Conservation (phyloP, 108 stramenopile species). For the Discostella stelligeroides region DNA sequence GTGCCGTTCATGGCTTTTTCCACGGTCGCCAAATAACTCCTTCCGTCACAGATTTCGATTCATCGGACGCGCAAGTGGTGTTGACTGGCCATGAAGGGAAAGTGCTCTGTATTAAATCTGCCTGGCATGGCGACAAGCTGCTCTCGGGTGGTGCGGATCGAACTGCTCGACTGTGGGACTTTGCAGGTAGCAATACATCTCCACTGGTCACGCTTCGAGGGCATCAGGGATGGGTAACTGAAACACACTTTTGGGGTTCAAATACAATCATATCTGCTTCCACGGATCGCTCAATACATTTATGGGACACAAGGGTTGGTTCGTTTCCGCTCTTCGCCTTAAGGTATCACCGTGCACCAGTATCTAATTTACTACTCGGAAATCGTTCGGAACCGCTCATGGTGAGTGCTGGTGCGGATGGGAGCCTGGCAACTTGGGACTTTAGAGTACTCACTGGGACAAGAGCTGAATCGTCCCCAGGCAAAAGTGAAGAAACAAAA, state of each 20-base stretch:
- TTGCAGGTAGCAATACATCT: slow-evolving; percentile 57
- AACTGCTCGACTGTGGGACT: slow-evolving; percentile 81
- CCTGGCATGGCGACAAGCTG: slow-evolving; percentile 88
- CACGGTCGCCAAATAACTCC: slow-evolving; percentile 40
- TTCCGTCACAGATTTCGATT: slow-evolving; percentile 39
- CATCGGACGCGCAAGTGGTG: slow-evolving; percentile 70
- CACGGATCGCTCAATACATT: slow-evolving; percentile 78
- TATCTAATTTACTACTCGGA: slow-evolving; percentile 80
- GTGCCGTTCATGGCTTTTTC: slow-evolving; percentile 40
- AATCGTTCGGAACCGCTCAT: slow-evolving; percentile 77
- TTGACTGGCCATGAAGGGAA: slow-evolving; percentile 78
- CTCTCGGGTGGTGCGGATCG: slow-evolving; percentile 85
- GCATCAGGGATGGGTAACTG: slow-evolving; percentile 84
- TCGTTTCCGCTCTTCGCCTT: slow-evolving; percentile 73
- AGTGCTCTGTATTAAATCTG: slow-evolving; percentile 77
- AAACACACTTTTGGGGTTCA: slow-evolving; percentile 82
- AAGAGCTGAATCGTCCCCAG: slow-evolving; percentile 9
- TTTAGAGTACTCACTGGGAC: slow-evolving; percentile 67
- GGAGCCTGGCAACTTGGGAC: slow-evolving; percentile 86
- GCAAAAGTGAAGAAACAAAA: neutral
- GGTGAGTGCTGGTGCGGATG: slow-evolving; percentile 82
- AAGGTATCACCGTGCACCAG: slow-evolving; percentile 73
- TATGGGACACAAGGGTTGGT: slow-evolving; percentile 84
- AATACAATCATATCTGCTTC: slow-evolving; percentile 87
- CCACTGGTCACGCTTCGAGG: slow-evolving; percentile 67